Percentiles rank a stretch among this genome's conserved stretches.
Conservation (phyloP, 1,139 yeast genomes). For the Yamadazyma diospyri region DNA sequence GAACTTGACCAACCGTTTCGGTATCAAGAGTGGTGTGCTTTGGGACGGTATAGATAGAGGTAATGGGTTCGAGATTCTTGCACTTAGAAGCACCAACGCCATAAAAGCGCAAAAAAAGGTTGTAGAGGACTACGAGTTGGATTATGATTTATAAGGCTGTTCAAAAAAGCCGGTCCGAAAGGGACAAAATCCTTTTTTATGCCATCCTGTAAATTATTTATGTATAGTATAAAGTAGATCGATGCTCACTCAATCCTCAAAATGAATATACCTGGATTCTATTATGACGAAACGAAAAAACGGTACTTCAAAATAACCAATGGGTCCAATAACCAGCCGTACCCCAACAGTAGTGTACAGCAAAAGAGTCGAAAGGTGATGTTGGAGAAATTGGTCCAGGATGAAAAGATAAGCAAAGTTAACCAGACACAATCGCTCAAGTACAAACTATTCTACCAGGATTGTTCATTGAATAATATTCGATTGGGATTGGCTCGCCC, state of each 20-base stretch:
- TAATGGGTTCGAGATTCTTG: slow-evolving; percentile 77
- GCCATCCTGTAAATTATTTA: too few relatives aligned
- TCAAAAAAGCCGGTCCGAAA: too few relatives aligned
- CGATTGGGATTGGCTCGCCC: slow-evolving; percentile 11
- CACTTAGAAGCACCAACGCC: slow-evolving; percentile 56
- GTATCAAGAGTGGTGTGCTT: slow-evolving; percentile 70
- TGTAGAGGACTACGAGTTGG: slow-evolving; percentile 25
- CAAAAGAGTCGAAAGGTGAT: slow-evolving; percentile 22
- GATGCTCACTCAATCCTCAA: too few relatives aligned
- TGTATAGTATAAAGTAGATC: too few relatives aligned
- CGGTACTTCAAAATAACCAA: slow-evolving; percentile 45
- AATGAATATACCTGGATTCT: slow-evolving; percentile 43
- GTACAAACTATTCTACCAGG: slow-evolving; percentile 11
- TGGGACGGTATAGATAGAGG: slow-evolving; percentile 96
- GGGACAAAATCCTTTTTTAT: too few relatives aligned
- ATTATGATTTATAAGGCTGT: slow-evolving; percentile 15
- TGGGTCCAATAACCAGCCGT: slow-evolving; percentile 19
- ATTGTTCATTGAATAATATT: slow-evolving; percentile 9
- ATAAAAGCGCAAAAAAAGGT: slow-evolving; percentile 28
- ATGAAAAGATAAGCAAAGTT: slow-evolving; percentile 5
- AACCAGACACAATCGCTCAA: slow-evolving; percentile 9
- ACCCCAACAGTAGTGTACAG: slow-evolving; percentile 33
- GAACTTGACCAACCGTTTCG: slow-evolving; percentile 68
- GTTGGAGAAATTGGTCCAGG: not conserved
- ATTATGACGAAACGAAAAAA: slow-evolving; percentile 38